These are phyloP conservation scores for Avena atlantica DNA, from an alignment of 176 grass and related monocot genomes.

Conservation along the genomic window DNA sequence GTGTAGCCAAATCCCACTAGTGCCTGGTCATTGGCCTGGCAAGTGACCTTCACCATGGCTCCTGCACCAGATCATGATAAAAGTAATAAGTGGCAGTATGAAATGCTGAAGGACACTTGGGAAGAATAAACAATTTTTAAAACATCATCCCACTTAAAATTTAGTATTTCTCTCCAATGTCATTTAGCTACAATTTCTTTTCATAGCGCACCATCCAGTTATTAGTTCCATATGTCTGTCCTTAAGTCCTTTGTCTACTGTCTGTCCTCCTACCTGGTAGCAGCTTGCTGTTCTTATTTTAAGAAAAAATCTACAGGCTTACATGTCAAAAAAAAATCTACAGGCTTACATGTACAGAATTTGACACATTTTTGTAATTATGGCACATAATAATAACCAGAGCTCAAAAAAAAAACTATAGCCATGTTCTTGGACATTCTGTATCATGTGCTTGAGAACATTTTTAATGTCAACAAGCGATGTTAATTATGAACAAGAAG, in stretches of 20 bases:
- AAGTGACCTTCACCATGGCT: constrained; percentile 81
- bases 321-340: neutral
- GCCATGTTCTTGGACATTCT: neutral
- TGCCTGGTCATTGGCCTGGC: constrained; percentile 58
- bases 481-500: neutral
- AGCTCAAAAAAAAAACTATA: neutral
- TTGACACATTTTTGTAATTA: neutral
- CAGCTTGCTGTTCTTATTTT: neutral
- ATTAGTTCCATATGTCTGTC: neutral
- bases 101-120: neutral
- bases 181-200: neutral
- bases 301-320: neutral
- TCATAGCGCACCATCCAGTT: neutral
- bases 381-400: neutral
- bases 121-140: neutral
- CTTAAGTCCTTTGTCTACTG: neutral
- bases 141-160: neutral
- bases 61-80: constrained; percentile 41
- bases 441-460: neutral
- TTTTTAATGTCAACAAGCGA: neutral
- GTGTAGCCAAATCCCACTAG: constrained; percentile 70
- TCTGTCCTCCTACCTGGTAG: neutral
- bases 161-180: neutral
- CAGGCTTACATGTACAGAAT: neutral
- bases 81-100: constrained; percentile 5